Evolutionary conservation across 2,329 filamentous ascomycete species (phyloP), one percentile per base, ranked within the genome.

Genomic region (Penicillium rolfsii): DNA sequence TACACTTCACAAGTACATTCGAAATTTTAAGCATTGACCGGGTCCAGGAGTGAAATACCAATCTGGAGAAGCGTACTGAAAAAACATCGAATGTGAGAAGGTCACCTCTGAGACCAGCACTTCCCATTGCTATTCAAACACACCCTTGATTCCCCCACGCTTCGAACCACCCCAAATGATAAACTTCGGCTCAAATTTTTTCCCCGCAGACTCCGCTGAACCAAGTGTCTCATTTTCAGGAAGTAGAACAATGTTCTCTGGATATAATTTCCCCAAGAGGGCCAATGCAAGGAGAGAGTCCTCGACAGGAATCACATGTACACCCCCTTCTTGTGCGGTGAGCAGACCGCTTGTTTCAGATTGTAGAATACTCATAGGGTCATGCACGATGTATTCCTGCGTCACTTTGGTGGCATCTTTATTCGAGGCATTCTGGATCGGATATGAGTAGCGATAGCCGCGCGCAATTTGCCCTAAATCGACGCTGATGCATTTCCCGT

Each of bases 391-490:
- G 16, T 35, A 35, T 1, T 12, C 11, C 9, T 33, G 48, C 19
- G 24, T 46, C 38, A 8, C 19, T 45, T 58, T 28, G 30, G 57
- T 11, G 36, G 36, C 26, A 4, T 38, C 30, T 22, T 56, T 57
- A 28, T 16, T 43, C 14, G 19, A 38, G 6, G 24, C 35, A n/a
- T 55, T 36, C 5, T 55, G 41, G 12, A 61, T 57, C 30, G 54
- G 48, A 26, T 71, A 71, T 1, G 64, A 55, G 50, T 70, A 70
- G 5, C 69, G 64, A 54, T 65, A 60, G 5, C 69, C 68, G 5
- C 69, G 69, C 4, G 65, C 57, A 14, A 70, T 54, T 43, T 70
- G 67, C 0, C 68, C 69, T 3, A 70, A 11, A 49, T 71, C 68
- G 19, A 70, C 62, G 5, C 53, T 26, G 7, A 55, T 46, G 22